Base-by-base conservation (phyloP, 306 rosid species). In the Malus asiatica region DNA sequence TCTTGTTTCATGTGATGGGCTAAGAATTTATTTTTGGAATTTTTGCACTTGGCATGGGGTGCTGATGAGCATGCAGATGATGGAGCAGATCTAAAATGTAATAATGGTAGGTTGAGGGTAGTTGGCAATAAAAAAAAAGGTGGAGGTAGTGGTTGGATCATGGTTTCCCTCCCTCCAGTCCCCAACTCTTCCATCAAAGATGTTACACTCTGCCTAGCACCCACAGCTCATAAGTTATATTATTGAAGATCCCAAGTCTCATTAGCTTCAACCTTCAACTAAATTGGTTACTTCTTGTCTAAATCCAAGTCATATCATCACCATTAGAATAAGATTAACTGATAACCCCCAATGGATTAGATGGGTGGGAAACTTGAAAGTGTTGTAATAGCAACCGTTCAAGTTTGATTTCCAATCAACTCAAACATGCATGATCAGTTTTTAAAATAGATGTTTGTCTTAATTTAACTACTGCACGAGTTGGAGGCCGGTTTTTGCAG, bases 141-240 rank as follows among this genome's bases (percentile, higher is more conserved):
- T 76, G 44, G 84, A 71, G 60, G 74, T 73, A 58, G 81, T 72
- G 7, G 84, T 81, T 88, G 86, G 83, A 83, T 62, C 59, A 77
- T 76, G 81, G 70, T 69, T 75, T 72, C 64, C 69, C 48, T 48
- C 70, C 29, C 33, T n/a, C 5, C 29, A 10, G 15, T 60, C 66
- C 52, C 1, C 44, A 63, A 16, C 14, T 63, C 44, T 32, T 30
- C 69, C 76, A 38, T 57, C 55, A 72, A 32, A 33, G 20, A 19
- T 53, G 46, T 1, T 52, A 16, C n/a, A 52, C 27, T 53, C 59
- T 19, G n/a, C 59, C 11, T 9, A 53, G 59, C 59, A 60, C 68
- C 55, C 22, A 48, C 78, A 63, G 48, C 63, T 64, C 70, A 63
- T 3, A 29, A 72, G 38, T 42, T 13, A 58, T 58, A 35, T 60